Evolutionary conservation across 2,329 filamentous ascomycete species (phyloP).

Genomic region (Pseudogymnoascus sp.): DNA sequence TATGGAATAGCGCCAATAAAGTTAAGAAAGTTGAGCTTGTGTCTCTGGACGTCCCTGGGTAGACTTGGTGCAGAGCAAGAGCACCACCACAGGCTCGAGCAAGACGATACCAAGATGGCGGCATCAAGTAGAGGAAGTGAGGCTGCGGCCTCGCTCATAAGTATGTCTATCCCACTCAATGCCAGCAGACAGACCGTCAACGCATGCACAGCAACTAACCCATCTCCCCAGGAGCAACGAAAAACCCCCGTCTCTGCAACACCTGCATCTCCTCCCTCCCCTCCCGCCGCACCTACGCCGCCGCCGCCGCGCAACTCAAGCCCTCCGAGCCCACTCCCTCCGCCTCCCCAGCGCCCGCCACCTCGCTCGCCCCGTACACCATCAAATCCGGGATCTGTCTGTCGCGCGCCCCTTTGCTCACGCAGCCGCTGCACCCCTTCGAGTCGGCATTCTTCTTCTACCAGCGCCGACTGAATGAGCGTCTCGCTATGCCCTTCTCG

Average conservation of each 20-base stretch:
- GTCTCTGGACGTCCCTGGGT: neutral
- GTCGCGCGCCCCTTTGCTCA: constrained; percentile 80
- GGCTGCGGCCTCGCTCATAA: constrained; percentile 41
- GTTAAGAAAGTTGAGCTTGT: constrained; percentile 10
- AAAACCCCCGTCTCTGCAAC: constrained; percentile 24
- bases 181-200: neutral
- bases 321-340: constrained; percentile 19
- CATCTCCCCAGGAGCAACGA: constrained; percentile 20
- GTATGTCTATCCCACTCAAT: constrained; percentile 33
- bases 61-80: constrained; percentile 3
- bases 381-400: constrained; percentile 67
- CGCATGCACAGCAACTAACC: neutral
- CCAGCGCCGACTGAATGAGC: constrained; percentile 93
- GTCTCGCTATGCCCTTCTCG: constrained; percentile 77
- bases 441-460: constrained; percentile 94
- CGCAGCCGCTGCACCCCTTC: constrained; percentile 74
- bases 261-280: constrained; percentile 19
- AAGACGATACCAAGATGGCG: constrained; percentile 35
- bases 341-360: constrained; percentile 15
- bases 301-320: constrained; percentile 25
- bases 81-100: constrained; percentile 5
- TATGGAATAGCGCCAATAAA: constrained; percentile 4
- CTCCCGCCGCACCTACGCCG: constrained; percentile 22
- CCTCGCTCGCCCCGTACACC: constrained; percentile 29
- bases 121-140: constrained; percentile 50